Conservation (phyloP, 78 protist genomes). For the Thecamonas trahens region DNA sequence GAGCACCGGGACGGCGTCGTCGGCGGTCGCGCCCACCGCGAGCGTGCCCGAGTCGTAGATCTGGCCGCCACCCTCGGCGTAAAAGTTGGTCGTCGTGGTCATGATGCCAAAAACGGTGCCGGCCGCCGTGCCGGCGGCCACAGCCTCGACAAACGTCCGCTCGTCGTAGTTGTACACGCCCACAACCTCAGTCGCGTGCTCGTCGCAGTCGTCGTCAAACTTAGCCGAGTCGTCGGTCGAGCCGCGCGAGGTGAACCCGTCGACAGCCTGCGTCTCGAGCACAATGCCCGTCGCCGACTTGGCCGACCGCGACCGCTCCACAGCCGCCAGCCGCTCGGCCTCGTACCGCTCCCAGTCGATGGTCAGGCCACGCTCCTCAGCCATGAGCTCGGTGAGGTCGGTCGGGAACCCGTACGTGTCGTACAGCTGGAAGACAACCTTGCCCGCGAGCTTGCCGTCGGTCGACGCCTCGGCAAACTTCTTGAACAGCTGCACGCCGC, state of each 20-base stretch:
- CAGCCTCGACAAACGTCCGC: slow-evolving; percentile 43
- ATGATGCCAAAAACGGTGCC: slow-evolving; percentile 43
- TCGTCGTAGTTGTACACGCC: slow-evolving; percentile 9
- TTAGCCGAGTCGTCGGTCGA: slow-evolving; percentile 78
- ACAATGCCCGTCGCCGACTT: background rate
- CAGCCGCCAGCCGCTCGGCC: slow-evolving; percentile 23
- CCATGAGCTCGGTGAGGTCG: slow-evolving; percentile 90
- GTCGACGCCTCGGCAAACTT: slow-evolving; percentile 10
- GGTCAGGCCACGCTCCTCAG: slow-evolving; percentile 73
- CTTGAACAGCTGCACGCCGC: slow-evolving; percentile 66
- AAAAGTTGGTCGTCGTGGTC: slow-evolving; percentile 75
- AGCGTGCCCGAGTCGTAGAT: slow-evolving; percentile 76
- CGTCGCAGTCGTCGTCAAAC: slow-evolving; percentile 39
- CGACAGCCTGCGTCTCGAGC: slow-evolving; percentile 29
- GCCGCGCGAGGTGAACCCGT: slow-evolving; percentile 8
- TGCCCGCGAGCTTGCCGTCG: slow-evolving; percentile 44
- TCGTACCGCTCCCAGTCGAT: slow-evolving; percentile 67
- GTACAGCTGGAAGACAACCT: slow-evolving; percentile 66
- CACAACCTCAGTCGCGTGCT: background rate
- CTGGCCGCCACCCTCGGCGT: slow-evolving; percentile 95
- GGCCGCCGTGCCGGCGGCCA: background rate
- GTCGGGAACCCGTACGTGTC: slow-evolving; percentile 93
- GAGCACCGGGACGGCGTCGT: slow-evolving; percentile 24
- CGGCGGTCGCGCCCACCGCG: background rate
- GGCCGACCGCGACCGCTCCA: slow-evolving; percentile 25